Base-by-base conservation (phyloP, 2,329 filamentous ascomycete species). In the Diaporthe nobilis region DNA sequence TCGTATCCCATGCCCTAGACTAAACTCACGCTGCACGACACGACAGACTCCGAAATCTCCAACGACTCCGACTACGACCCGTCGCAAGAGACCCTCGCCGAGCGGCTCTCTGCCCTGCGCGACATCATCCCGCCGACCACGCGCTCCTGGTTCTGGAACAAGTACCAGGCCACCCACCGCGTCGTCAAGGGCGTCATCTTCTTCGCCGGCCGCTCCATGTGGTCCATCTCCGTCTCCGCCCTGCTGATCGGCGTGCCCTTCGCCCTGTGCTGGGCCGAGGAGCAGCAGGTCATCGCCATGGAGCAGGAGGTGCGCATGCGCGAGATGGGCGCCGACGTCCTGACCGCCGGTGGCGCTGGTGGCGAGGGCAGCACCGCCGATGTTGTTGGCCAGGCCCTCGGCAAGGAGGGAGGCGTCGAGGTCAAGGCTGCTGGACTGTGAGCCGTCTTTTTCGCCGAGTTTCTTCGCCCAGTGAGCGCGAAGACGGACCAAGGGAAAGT, bases 221-320 rank as follows among this genome's bases (percentile, higher is more conserved):
- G 95, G 95, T 92, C 98, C 74, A 88, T 99, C 76, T 95, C 93
- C 86, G 98, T 96, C 78, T 96, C 94, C 77, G 95, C 95, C 76
- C 90, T 99, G 82, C 88, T 99, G 83, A 87, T 98, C 78, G 96
- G 95, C 80, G 95, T 98, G 71, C 97, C 97, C 74, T 98, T 95
- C 89, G 96, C 95, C 76, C 89, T 99, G 80, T 96, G 95, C 75
- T 96, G 95, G 84, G 93, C 94, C 78, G 97, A 99, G 89, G 97
- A 99, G 89, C 95, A 98, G 90, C 95, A 98, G 88, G 92, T 98
- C 84, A 90, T 96, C 79, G 96, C 98, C 88, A 97, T 98, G 95
- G 97, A 99, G 92, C 92, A 95, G 85, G 96, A 98, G 88, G 95
- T 96, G 91, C 93, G 94, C 85, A 97, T 98, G 95, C 94, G 97